Evolutionary conservation across 306 rosid species (phyloP), one percentile per base, ranked within the genome.

Genomic region (Fragaria iinumae): DNA sequence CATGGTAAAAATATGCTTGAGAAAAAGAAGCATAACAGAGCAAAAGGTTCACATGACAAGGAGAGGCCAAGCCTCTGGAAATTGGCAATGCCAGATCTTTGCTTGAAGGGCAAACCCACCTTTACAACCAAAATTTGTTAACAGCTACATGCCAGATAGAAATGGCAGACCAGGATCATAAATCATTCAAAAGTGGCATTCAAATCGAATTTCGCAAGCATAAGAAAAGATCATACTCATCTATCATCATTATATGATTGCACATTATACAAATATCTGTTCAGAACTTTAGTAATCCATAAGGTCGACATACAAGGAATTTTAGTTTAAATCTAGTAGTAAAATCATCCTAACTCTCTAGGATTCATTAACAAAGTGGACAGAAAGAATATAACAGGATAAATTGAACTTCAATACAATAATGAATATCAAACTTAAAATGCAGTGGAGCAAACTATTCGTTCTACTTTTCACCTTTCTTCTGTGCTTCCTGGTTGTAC

Each of bases 341-440:
- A 21, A 57, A 62, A 2, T 18, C 69, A 27, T 43, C 60, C 47
- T 45, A 74, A 29, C 34, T 50, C 63, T 73, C 68, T 41, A 16
- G 77, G 68, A 73, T 73, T 41, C 67, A 73, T 39, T 11, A 73
- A 45, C 70, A 60, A n/a, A 62, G 45, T 25, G 63, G 7, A 45
- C 78, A 45, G 47, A 45, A 72, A 74, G 59, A 74, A 74, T 60
- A 11, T 8, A 62, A 67, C 57, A 62, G 16, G 56, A 62, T 74
- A 45, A 18, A 27, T 29, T 20, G 9, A 74, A 62, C 47, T 29
- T 62, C n/a, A 62, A 45, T 38, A 38, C 48, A 66, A 10, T 8
- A 74, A 75, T 48, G 70, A 62, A 75, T 75, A 14, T 18, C 60
- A 45, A 44, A 62, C 71, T 60, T 62, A 36, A 48, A 43, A 74